Conservation (phyloP, 2,329 filamentous ascomycete species). For the Tolypocladium cylindrosporum region DNA sequence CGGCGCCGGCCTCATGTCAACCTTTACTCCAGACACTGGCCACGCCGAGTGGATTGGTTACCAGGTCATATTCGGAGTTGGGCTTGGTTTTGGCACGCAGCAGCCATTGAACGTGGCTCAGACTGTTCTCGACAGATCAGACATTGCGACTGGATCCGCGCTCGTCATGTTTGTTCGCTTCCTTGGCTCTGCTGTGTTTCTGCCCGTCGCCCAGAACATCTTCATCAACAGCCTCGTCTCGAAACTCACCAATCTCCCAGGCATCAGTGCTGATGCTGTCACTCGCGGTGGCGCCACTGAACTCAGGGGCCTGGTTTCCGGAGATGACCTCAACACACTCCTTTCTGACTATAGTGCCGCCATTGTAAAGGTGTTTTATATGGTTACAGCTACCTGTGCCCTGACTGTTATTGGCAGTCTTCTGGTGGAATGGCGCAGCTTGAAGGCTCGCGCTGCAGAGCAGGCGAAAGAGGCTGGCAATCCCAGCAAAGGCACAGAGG, state of each 20-base stretch:
- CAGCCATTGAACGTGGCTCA: background rate
- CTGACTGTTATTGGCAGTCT: background rate
- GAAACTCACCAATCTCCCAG: background rate
- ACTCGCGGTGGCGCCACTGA: background rate
- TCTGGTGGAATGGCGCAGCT: background rate
- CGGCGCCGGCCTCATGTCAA: background rate
- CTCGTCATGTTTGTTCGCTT: background rate
- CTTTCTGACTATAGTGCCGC: background rate
- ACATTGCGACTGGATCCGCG: background rate
- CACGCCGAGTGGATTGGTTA: background rate
- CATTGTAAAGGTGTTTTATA: background rate
- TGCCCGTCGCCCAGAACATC: background rate
- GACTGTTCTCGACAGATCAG: background rate
- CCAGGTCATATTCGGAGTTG: background rate
- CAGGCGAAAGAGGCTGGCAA: background rate
- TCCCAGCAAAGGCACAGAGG: background rate
- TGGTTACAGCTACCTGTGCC: background rate
- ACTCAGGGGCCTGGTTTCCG: background rate
- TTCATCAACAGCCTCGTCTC: background rate
- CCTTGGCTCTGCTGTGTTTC: background rate
- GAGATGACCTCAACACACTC: background rate
- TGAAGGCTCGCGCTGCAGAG: background rate
- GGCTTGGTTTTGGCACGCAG: background rate
- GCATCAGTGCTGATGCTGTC: background rate
- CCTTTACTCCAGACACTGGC: background rate